Percentiles rank a stretch among this genome's conserved stretches.
Conservation (phyloP, 2,329 filamentous ascomycete genomes). For the Fusarium napiforme region DNA sequence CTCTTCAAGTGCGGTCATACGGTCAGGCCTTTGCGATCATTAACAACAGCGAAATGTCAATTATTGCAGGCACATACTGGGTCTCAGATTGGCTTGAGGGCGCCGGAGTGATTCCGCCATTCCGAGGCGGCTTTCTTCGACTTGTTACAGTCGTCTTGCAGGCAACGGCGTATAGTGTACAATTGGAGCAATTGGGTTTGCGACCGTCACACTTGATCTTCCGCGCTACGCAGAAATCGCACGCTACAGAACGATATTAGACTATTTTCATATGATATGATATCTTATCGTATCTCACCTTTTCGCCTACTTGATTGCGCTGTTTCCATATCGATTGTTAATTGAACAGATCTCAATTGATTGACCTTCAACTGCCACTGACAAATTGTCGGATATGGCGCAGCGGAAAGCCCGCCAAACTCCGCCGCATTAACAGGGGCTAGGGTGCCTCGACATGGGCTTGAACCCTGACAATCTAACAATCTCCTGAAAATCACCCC, state of each 20-base stretch:
- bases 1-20: conserved; percentile 29
- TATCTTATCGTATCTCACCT: not conserved
- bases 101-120: not conserved
- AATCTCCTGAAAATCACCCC: conserved; percentile 17
- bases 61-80: not conserved
- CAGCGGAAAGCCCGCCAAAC: conserved; percentile 4
- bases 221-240: conserved; percentile 53
- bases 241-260: conserved; percentile 28
- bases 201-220: conserved; percentile 54
- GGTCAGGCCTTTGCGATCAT: conserved; percentile 18
- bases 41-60: too few species aligned
- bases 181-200: conserved; percentile 54
- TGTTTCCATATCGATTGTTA: conserved; percentile 10
- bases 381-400: conserved; percentile 9
- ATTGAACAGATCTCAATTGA: not conserved
- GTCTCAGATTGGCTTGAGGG: not conserved
- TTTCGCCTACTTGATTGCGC: conserved; percentile 33
- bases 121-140: conserved; percentile 19
- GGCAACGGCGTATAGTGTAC: conserved; percentile 49
- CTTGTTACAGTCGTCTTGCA: conserved; percentile 39
- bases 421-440: not conserved
- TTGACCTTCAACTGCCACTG: not conserved
- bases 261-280: not conserved
- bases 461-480: not conserved
- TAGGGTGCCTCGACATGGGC: not conserved